A percentile compares a stretch with the other conserved stretches of the same genome.
phyloP scores from a whole-genome alignment of 306 rosid species.

The Malus sieversii region DNA sequence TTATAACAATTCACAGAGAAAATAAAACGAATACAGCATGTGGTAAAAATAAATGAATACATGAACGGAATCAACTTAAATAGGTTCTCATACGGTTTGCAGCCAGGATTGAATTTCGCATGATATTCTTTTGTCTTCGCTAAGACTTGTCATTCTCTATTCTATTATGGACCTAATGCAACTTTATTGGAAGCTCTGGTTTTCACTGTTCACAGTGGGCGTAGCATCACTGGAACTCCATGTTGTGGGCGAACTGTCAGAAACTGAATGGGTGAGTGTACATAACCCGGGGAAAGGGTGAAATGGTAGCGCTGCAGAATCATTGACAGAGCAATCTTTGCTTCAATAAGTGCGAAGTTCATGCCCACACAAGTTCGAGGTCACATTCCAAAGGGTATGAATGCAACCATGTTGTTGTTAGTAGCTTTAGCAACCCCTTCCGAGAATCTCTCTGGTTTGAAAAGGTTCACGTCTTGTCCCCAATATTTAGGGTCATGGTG shows the following conservation, averaged over 20 bases:
- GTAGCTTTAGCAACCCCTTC: background rate
- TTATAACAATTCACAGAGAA: conserved; percentile 6
- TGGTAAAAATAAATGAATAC: background rate
- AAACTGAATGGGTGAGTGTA: background rate
- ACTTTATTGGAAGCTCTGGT: background rate
- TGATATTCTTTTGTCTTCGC: no score
- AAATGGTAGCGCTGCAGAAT: background rate
- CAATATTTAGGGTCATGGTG: background rate
- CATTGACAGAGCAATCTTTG: background rate
- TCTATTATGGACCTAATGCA: no score
- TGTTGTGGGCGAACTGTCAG: background rate
- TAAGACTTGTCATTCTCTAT: no score
- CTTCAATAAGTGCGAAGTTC: background rate
- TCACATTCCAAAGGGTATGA: background rate
- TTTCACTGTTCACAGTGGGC: background rate
- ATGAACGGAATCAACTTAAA: background rate
- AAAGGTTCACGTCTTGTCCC: background rate
- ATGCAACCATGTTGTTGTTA: background rate
- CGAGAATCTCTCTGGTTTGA: background rate
- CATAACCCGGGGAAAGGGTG: background rate
- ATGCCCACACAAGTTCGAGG: background rate
- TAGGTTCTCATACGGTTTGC: background rate
- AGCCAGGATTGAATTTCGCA: no score
- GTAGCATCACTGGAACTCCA: background rate
- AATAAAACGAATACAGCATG: background rate